Conservation (phyloP, 495 filamentous ascomycete species). For the Tuber brumale region DNA sequence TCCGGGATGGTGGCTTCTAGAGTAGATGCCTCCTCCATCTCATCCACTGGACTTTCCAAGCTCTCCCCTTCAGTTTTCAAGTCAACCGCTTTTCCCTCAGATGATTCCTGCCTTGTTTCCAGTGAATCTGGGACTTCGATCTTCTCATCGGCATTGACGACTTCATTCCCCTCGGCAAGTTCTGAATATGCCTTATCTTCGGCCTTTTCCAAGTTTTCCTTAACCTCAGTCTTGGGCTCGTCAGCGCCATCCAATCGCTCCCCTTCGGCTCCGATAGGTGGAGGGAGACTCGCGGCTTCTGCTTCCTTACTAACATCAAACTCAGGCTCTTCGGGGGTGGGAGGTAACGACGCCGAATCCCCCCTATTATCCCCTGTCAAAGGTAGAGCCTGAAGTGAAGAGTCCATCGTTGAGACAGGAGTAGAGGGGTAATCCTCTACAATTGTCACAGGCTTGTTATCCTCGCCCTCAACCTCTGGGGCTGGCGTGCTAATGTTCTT, state of each 20-base stretch:
- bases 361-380: slow-evolving; percentile 15
- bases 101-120: background rate
- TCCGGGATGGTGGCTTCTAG: background rate
- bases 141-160: slow-evolving; percentile 1
- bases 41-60: background rate
- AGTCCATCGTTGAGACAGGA: slow-evolving; percentile 27
- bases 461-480: slow-evolving; percentile 34
- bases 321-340: slow-evolving; percentile 5
- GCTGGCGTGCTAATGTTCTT: slow-evolving; percentile 34
- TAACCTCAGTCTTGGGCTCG: slow-evolving; percentile 9
- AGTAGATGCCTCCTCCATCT: slow-evolving; percentile 10
- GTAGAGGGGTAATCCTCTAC: slow-evolving; percentile 35
- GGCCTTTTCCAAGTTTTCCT: background rate
- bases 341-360: slow-evolving; percentile 14
- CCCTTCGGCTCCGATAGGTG: slow-evolving; percentile 6
- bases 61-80: slow-evolving; percentile 5
- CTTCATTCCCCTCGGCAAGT: background rate
- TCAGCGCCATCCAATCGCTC: slow-evolving; percentile 6
- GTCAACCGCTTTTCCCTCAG: slow-evolving; percentile 10
- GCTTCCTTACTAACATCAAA: slow-evolving; percentile 10
- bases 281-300: slow-evolving; percentile 17
- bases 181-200: background rate
- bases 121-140: background rate
- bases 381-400: slow-evolving; percentile 21
- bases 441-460: slow-evolving; percentile 19